Percentiles rank a stretch among this genome's conserved stretches.
Conservation (phyloP, 176 grass and related monocot genomes). For the Tuctoria greenei region DNA sequence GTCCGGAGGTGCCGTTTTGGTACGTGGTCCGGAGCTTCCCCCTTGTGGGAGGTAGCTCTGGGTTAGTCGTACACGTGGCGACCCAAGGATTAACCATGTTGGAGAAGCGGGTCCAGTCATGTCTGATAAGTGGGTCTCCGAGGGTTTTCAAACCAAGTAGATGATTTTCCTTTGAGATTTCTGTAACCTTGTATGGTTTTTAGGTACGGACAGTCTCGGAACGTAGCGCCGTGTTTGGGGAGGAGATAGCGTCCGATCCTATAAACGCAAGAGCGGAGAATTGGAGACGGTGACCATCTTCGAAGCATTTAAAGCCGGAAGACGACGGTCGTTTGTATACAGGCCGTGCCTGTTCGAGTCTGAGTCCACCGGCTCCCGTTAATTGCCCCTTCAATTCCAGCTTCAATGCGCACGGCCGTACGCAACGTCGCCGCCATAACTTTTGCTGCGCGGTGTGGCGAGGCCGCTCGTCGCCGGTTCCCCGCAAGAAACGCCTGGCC, state of each 20-base stretch:
- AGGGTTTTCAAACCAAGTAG: no score
- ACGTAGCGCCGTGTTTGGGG: background rate
- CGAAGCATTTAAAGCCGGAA: conserved; percentile 52
- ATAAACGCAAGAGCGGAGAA: background rate
- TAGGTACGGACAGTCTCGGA: background rate
- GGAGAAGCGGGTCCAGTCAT: no score
- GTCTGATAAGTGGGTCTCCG: no score
- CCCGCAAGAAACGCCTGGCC: background rate
- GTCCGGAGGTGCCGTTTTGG: no score
- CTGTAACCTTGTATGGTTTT: no score
- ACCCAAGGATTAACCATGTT: no score
- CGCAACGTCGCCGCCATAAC: conserved; percentile 22
- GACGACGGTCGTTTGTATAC: conserved; percentile 32
- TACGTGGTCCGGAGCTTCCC: no score
- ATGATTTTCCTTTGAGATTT: no score
- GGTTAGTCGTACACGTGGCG: no score
- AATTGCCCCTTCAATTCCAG: conserved; percentile 50
- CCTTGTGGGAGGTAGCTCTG: no score
- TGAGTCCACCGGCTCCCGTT: conserved; percentile 49
- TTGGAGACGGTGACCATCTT: conserved; percentile 8
- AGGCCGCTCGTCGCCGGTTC: background rate
- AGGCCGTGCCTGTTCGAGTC: conserved; percentile 11
- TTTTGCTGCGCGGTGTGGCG: background rate
- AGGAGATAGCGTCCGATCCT: conserved; percentile 8
- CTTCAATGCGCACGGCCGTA: conserved; percentile 40